These are phyloP conservation scores for Fomitopsis palustris DNA, from an alignment of 1,284 basidiomycete genomes.

Conservation along the genomic window DNA sequence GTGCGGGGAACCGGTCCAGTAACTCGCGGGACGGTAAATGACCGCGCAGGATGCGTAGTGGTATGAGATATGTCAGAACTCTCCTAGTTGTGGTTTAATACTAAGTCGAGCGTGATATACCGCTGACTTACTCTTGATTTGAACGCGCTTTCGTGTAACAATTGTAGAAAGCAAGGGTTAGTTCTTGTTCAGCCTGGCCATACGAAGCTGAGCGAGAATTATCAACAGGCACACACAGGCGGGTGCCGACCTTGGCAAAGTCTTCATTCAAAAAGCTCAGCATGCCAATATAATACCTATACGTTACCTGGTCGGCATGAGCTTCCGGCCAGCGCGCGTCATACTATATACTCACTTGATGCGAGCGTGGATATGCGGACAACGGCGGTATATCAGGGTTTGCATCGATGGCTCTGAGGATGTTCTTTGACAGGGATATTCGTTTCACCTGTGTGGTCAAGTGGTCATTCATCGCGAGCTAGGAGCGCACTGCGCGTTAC, in stretches of 20 bases:
- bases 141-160: constrained; percentile 65
- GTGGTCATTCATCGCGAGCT: background rate
- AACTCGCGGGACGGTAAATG: constrained; percentile 74
- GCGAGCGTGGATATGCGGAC: constrained; percentile 72
- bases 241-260: constrained; percentile 62
- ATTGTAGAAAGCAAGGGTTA: constrained; percentile 78
- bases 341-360: constrained; percentile 63
- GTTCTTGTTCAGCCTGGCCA: constrained; percentile 72
- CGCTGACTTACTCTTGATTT: constrained; percentile 73
- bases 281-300: constrained; percentile 92
- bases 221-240: background rate
- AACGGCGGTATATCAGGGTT: constrained; percentile 84
- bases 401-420: constrained; percentile 84
- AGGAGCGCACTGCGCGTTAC: constrained; percentile 23
- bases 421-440: constrained; percentile 89
- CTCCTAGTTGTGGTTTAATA: constrained; percentile 44
- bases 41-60: constrained; percentile 83
- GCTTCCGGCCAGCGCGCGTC: background rate
- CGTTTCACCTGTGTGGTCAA: constrained; percentile 68
- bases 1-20: constrained; percentile 64
- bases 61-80: constrained; percentile 88
- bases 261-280: constrained; percentile 92
- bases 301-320: constrained; percentile 66
- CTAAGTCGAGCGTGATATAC: background rate
- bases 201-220: too few species aligned